A percentile compares a stretch with the other conserved stretches of the same genome.
Conservation (phyloP, 2,329 filamentous ascomycete species). For the Calonectria crousiana region DNA sequence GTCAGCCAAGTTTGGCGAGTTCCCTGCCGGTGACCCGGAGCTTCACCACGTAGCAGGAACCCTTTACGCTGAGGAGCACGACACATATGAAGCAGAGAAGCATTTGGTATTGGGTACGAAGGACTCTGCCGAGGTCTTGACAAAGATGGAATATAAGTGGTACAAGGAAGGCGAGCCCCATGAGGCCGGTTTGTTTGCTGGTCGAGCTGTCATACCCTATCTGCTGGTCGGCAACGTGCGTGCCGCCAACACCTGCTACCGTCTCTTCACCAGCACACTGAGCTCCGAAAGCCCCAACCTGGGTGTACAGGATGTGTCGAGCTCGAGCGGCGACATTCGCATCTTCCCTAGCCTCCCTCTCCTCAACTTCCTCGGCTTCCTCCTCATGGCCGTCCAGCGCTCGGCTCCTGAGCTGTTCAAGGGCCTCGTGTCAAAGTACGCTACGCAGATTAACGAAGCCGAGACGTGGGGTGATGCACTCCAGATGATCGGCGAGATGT, state of each 20-base stretch:
- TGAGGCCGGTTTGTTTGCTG: constrained; percentile 87
- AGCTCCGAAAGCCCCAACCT: constrained; percentile 62
- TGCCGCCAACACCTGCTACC: constrained; percentile 85
- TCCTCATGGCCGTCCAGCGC: constrained; percentile 86
- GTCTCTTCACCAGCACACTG: constrained; percentile 65
- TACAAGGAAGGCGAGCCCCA: constrained; percentile 91
- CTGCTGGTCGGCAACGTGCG: constrained; percentile 91
- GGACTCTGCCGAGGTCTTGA: constrained; percentile 85
- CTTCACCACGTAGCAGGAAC: constrained; percentile 92
- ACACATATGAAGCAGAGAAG: constrained; percentile 91
- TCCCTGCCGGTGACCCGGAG: constrained; percentile 92
- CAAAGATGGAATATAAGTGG: constrained; percentile 91
- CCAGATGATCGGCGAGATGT: constrained; percentile 93
- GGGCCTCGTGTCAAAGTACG: constrained; percentile 86
- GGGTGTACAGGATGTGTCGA: constrained; percentile 85
- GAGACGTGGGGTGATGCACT: constrained; percentile 85
- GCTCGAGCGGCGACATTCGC: constrained; percentile 77
- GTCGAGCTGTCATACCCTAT: constrained; percentile 90
- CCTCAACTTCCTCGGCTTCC: constrained; percentile 90
- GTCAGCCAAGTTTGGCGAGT: constrained; percentile 87
- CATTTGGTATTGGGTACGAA: constrained; percentile 91
- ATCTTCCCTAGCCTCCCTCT: constrained; percentile 94
- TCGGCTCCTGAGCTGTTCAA: constrained; percentile 83
- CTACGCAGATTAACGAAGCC: constrained; percentile 80
- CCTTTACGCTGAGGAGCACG: constrained; percentile 92